These are phyloP conservation scores for Sporisorium sorghi DNA, from an alignment of 1,284 basidiomycete species.

Conservation along the genomic window DNA sequence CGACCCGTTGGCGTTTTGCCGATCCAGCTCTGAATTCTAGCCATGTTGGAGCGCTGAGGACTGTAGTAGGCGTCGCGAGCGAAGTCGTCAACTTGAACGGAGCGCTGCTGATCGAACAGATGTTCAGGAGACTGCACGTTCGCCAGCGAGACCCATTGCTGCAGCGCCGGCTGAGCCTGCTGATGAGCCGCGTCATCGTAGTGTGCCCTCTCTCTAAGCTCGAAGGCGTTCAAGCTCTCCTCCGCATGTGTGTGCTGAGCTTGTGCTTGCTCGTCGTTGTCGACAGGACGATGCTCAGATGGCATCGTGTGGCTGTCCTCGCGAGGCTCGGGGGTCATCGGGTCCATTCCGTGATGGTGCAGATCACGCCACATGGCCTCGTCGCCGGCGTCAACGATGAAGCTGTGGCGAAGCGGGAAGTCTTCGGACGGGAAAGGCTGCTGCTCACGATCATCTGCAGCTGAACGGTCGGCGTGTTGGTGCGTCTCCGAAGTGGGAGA, in stretches of 20 bases:
- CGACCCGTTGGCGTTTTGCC: conserved; percentile 35
- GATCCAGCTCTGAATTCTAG: conserved; percentile 48
- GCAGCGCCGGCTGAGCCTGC: conserved; percentile 1
- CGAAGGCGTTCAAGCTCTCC: neutral
- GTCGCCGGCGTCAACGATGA: conserved; percentile 34
- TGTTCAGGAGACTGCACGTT: neutral
- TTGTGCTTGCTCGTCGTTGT: neutral
- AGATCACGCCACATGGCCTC: conserved; percentile 42
- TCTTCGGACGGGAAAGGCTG: neutral
- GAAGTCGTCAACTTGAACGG: neutral
- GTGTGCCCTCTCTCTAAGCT: neutral
- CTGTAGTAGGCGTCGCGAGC: conserved; percentile 16
- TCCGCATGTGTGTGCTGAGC: conserved; percentile 1
- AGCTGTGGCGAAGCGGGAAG: conserved; percentile 29
- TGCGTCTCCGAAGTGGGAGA: conserved; percentile 8
- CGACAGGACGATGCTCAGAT: neutral
- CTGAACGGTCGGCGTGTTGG: neutral
- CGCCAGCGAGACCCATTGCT: conserved; percentile 1
- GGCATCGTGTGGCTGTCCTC: conserved; percentile 6
- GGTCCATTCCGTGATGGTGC: conserved; percentile 27
- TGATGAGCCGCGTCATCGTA: neutral
- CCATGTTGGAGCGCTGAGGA: conserved; percentile 36
- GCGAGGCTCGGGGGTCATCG: conserved; percentile 20
- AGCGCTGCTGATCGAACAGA: neutral
- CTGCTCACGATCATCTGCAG: conserved; percentile 3